Percentiles rank a stretch among this genome's conserved stretches.
Evolutionary conservation across 176 grass and related monocot species (phyloP).

Genomic region (Poa pratensis): DNA sequence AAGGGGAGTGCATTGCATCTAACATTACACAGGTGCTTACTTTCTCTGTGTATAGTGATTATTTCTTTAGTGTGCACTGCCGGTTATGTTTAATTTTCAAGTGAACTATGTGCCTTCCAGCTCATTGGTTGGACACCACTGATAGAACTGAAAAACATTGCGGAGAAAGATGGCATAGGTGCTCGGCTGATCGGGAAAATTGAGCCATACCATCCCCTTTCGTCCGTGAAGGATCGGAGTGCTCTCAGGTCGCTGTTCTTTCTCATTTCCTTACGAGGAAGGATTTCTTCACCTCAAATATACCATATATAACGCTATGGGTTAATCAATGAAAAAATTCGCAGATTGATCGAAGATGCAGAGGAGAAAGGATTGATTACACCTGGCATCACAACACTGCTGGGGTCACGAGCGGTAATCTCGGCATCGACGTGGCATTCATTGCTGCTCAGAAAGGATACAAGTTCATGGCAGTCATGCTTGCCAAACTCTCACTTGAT

Average conservation of each 20-base stretch:
- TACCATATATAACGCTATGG: background rate
- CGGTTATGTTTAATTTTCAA: slow-evolving; percentile 2
- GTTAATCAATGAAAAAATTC: slow-evolving; percentile 4
- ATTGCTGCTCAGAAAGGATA: slow-evolving; percentile 79
- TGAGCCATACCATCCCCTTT: slow-evolving; percentile 82
- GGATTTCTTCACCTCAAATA: slow-evolving; percentile 5
- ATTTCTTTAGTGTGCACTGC: slow-evolving; percentile 5
- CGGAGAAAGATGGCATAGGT: slow-evolving; percentile 63
- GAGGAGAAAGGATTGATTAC: slow-evolving; percentile 79
- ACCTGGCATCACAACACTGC: slow-evolving; percentile 69
- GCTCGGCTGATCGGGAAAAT: slow-evolving; percentile 74
- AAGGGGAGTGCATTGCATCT: slow-evolving; percentile 70
- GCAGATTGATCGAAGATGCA: slow-evolving; percentile 94
- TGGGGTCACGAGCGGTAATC: slow-evolving; percentile 74
- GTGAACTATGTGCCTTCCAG: slow-evolving; percentile 46
- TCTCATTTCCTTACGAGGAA: background rate
- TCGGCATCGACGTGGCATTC: slow-evolving; percentile 64
- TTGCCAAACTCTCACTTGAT: slow-evolving; percentile 64
- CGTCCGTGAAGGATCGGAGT: slow-evolving; percentile 80
- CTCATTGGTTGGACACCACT: slow-evolving; percentile 92
- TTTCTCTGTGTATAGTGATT: background rate
- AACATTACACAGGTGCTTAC: slow-evolving; percentile 67
- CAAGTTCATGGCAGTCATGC: slow-evolving; percentile 71
- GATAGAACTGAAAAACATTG: slow-evolving; percentile 72
- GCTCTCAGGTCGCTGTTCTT: slow-evolving; percentile 62